Conservation (phyloP, 2,329 filamentous ascomycete species). For the Scytalidium lignicola region DNA sequence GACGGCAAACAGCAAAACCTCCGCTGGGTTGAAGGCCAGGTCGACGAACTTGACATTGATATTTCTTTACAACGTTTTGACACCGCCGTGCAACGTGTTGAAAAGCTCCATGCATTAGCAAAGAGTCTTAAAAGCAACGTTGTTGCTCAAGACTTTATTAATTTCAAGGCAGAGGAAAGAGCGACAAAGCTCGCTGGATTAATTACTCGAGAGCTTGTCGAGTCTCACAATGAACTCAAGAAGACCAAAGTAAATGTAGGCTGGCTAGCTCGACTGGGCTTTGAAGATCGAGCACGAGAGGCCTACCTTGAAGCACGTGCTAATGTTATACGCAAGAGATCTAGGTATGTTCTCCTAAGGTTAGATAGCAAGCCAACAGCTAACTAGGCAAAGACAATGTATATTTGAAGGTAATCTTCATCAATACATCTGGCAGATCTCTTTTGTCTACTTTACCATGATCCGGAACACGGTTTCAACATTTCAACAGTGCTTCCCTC, state of each 20-base stretch:
- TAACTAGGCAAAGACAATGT: constrained; percentile 62
- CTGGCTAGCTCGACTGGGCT: constrained; percentile 83
- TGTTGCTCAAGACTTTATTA: constrained; percentile 87
- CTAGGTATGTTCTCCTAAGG: constrained; percentile 53
- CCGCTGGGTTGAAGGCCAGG: constrained; percentile 89
- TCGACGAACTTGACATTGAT: constrained; percentile 94
- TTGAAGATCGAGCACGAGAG: constrained; percentile 83
- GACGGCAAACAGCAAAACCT: constrained; percentile 96
- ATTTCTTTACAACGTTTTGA: constrained; percentile 90
- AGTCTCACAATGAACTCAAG: constrained; percentile 69
- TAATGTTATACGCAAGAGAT: constrained; percentile 72
- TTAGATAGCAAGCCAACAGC: constrained; percentile 19
- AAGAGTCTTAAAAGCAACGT: constrained; percentile 78
- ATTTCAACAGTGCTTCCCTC: constrained; percentile 82
- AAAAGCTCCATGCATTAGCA: constrained; percentile 76
- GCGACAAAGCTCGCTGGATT: constrained; percentile 71
- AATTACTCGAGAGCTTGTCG: constrained; percentile 70
- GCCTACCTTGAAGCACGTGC: constrained; percentile 78
- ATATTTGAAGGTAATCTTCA: constrained; percentile 92
- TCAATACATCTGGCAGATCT: constrained; percentile 90
- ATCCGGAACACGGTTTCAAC: constrained; percentile 90
- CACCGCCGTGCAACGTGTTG: constrained; percentile 74
- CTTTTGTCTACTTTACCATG: constrained; percentile 91
- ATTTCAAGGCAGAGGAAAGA: constrained; percentile 82
- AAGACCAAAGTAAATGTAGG: constrained; percentile 76